phyloP scores from a whole-genome alignment of 768 basidiomycete genomes.

The Trametes coccinea region DNA sequence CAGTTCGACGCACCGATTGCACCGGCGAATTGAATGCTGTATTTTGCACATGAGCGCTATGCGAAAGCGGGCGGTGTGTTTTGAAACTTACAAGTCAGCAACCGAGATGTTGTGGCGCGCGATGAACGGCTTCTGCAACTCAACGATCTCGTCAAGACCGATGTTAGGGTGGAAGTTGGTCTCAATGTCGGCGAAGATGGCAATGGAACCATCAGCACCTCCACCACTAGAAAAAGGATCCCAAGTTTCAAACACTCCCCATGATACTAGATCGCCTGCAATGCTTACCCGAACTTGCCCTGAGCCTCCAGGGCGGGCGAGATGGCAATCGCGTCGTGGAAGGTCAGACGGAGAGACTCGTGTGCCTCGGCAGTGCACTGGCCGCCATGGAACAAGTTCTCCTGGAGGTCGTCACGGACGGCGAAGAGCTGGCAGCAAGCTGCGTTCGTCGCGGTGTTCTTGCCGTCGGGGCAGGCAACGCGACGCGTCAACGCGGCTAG shows the following conservation, averaged over 20 bases:
- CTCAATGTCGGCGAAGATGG: constrained; percentile 45
- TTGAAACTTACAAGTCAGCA: constrained; percentile 13
- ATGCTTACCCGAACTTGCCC: constrained; percentile 12
- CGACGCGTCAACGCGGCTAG: constrained; percentile 24
- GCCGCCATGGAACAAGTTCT: constrained; percentile 32
- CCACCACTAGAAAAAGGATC: constrained; percentile 19
- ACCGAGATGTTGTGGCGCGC: constrained; percentile 16
- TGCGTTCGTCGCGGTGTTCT: constrained; percentile 30
- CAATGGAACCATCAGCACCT: constrained; percentile 50
- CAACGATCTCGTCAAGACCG: constrained; percentile 26
- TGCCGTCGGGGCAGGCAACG: constrained; percentile 34
- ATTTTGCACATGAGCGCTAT: background rate
- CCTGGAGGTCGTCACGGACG: constrained; percentile 33
- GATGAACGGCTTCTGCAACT: constrained; percentile 14
- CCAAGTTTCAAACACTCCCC: background rate
- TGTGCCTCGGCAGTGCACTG: constrained; percentile 36
- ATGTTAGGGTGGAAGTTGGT: constrained; percentile 43
- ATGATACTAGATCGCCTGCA: background rate
- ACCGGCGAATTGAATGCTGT: constrained; percentile 17
- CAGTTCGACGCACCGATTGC: constrained; percentile 17
- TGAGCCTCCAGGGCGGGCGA: constrained; percentile 15
- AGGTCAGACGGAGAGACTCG: constrained; percentile 30
- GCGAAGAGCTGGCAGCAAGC: constrained; percentile 36
- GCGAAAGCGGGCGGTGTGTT: background rate
- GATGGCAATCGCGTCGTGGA: constrained; percentile 30